Conservation (phyloP, 805 yeast species). For the Ascoidea rubescens region DNA sequence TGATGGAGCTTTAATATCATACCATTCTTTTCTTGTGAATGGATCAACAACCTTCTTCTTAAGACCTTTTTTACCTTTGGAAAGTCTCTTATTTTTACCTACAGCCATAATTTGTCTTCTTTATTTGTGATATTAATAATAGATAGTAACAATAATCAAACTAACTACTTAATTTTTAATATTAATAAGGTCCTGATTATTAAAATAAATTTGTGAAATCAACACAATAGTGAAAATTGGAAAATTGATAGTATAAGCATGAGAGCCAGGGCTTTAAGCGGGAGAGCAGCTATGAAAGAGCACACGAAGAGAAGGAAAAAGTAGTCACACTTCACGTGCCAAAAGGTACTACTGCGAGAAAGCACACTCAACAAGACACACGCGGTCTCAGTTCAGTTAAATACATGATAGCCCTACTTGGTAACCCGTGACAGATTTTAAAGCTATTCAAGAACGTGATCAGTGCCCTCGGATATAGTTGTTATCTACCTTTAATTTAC, state of each 20-base stretch:
- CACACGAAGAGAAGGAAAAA: not conserved
- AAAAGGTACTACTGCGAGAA: not conserved
- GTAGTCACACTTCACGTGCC: not conserved
- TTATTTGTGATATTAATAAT: no score
- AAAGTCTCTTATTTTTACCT: slow-evolving; percentile 76
- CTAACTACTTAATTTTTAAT: slow-evolving; percentile 2
- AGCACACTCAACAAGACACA: slow-evolving; percentile 1
- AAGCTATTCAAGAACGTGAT: no score
- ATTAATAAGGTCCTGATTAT: not conserved
- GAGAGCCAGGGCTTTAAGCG: no score
- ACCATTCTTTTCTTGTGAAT: slow-evolving; percentile 99
- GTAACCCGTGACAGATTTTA: no score
- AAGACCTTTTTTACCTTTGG: slow-evolving; percentile 91
- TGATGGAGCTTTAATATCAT: slow-evolving; percentile 96
- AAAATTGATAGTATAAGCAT: no score
- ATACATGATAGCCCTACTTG: no score
- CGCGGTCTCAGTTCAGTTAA: no score
- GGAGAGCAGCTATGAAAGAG: no score
- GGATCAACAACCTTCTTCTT: slow-evolving; percentile 99
- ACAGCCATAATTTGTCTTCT: slow-evolving; percentile 40
- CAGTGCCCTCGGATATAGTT: no score
- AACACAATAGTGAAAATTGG: no score
- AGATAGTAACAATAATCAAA: not conserved
- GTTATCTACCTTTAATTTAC: no score
- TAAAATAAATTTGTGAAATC: not conserved